Evolutionary conservation across 2,329 filamentous ascomycete species (phyloP), one percentile per base, ranked within the genome.

Genomic region (Tolypocladium inflatum): DNA sequence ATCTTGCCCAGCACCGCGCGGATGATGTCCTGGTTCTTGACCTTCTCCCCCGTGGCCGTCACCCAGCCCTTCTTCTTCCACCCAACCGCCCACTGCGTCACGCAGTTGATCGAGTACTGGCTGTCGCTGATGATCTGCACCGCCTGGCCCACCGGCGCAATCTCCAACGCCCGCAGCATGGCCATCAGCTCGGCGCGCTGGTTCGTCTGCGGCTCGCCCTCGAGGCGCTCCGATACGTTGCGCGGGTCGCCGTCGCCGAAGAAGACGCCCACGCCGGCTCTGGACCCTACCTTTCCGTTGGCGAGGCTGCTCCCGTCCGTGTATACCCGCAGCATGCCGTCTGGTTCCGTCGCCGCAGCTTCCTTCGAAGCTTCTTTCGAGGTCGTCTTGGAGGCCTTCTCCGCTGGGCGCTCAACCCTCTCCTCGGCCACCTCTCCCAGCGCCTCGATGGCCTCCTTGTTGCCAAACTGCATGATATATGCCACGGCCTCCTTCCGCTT

Each of bases 181-280:
- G 91, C 94, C 30, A 89, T 92, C 59, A 99, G 78, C 75, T 99
- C 94, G n/a, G 93, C 94, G 3, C 94, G 89, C 71, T 97, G 91
- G 70, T 99, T 99, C 1, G 94, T 97, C 73, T 97, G 94, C 11
- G 80, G 78, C 19, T 80, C 77, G 55, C 91, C 91, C 55, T 79
- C 74, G 2, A 97, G 81, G 4, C 86, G 84, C 72, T 95, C 91
- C 15, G 89, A 90, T 30, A 96, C 70, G 68, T 86, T 87, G 62
- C 84, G 78, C 35, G 73, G 62, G 66, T 88, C 85, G 2, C 71
- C 71, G 21, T 70, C 64, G 7, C 83, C 85, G 65, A 88, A 88
- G 65, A 72, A 88, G 35, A 88, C 85, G 30, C 85, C 85, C 1
- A 87, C 74, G 2, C 85, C 85, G 9, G 83, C 85, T 37, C 71